A percentile compares a stretch with the other conserved stretches of the same genome.
Evolutionary conservation across 2,329 filamentous ascomycete species (phyloP).

Genomic region (Coniochaeta hoffmannii): DNA sequence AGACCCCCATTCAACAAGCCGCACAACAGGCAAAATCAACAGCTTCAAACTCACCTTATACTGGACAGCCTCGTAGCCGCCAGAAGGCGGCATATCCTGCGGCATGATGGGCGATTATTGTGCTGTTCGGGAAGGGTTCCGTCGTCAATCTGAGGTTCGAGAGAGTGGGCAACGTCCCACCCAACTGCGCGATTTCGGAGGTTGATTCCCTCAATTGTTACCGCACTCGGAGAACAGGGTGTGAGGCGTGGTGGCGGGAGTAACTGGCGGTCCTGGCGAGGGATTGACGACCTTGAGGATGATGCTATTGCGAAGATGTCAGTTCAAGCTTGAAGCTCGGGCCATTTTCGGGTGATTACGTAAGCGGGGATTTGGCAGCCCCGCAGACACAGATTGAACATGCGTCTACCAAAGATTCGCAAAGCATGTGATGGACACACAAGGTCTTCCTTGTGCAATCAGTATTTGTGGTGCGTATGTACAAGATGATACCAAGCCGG

Average conservation of each 20-base stretch:
- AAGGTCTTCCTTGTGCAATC: not conserved
- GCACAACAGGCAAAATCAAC: slow-evolving; percentile 1
- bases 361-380: not conserved
- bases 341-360: not conserved
- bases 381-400: not conserved
- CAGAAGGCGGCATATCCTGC: slow-evolving; percentile 93
- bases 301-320: not conserved
- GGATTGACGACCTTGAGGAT: not conserved
- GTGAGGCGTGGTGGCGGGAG: not conserved
- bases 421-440: not conserved
- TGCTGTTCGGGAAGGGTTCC: not conserved
- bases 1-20: not conserved
- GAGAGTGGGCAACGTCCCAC: not conserved
- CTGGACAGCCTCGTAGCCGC: slow-evolving; percentile 94
- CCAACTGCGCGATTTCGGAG: not conserved
- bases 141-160: not conserved
- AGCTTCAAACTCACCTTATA: slow-evolving; percentile 66
- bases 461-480: no score
- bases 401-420: not conserved
- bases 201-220: not conserved
- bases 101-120: slow-evolving; percentile 58
- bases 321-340: slow-evolving; percentile 1
- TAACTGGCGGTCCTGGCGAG: not conserved
- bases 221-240: not conserved
- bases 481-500: no score